Conservation (phyloP, 2,329 filamentous ascomycete species). For the Penicillium hordei region DNA sequence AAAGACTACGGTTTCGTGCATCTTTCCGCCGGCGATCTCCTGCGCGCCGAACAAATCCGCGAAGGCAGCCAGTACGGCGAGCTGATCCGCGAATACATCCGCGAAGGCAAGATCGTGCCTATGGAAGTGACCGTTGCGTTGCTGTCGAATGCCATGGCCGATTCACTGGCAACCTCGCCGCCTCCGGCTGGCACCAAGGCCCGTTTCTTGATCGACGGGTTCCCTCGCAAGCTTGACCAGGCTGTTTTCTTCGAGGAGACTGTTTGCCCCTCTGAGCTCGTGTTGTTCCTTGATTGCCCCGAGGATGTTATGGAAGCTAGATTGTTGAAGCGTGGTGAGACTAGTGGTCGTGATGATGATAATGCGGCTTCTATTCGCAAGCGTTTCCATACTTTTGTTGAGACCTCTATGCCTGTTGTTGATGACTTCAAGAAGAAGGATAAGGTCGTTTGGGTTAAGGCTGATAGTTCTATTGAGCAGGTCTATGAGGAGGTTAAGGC, state of each 20-base stretch:
- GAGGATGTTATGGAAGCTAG: conserved; percentile 84
- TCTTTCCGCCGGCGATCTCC: conserved; percentile 86
- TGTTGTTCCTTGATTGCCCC: conserved; percentile 91
- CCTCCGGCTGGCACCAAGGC: conserved; percentile 49
- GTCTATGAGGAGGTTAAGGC: conserved; percentile 58
- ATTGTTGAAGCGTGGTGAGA: conserved; percentile 86
- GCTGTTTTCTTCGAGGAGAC: conserved; percentile 87
- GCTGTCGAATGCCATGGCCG: conserved; percentile 88
- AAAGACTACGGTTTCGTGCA: conserved; percentile 87
- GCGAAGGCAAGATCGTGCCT: conserved; percentile 92
- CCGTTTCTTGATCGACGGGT: conserved; percentile 77
- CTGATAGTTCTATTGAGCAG: conserved; percentile 65
- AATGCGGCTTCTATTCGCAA: conserved; percentile 96
- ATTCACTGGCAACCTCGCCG: conserved; percentile 56
- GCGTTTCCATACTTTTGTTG: conserved; percentile 88
- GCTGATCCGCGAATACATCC: conserved; percentile 91
- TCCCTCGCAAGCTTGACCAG: conserved; percentile 97
- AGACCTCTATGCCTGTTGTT: conserved; percentile 97
- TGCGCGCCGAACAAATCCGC: conserved; percentile 90
- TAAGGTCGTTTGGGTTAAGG: conserved; percentile 77
- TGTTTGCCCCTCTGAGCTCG: conserved; percentile 79
- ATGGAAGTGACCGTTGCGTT: conserved; percentile 96
- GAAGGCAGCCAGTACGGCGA: conserved; percentile 84
- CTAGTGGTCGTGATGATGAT: conserved; percentile 85
- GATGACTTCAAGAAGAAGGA: conserved; percentile 74